Percentiles rank a stretch among this genome's conserved stretches.
phyloP scores from a whole-genome alignment of 1,284 basidiomycete genomes.

The Malassezia equina region DNA sequence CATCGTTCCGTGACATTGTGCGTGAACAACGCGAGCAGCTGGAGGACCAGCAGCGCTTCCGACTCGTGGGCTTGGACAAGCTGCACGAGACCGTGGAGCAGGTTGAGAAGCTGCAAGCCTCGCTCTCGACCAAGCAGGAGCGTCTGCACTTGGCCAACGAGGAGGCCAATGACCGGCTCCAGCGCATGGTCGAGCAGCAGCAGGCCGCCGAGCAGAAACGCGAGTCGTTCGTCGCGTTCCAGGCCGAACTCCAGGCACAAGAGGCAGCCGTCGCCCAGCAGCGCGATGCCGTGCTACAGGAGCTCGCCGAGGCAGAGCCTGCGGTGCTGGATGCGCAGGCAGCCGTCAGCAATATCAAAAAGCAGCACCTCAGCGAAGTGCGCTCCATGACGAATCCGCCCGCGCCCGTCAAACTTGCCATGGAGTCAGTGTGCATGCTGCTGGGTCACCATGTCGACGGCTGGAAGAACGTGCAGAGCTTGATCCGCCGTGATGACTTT shows the following conservation, averaged over 20 bases:
- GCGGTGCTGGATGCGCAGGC: constrained; percentile 89
- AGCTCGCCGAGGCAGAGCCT: constrained; percentile 94
- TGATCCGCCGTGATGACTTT: constrained; percentile 95
- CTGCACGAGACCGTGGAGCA: constrained; percentile 83
- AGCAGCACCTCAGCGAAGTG: constrained; percentile 92
- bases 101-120: constrained; percentile 69
- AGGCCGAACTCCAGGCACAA: constrained; percentile 81
- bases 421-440: constrained; percentile 96
- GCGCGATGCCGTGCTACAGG: constrained; percentile 76
- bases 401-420: constrained; percentile 90
- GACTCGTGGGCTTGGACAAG: constrained; percentile 96
- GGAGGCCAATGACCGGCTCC: constrained; percentile 92
- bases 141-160: constrained; percentile 85
- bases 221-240: constrained; percentile 86
- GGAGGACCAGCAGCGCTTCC: constrained; percentile 95
- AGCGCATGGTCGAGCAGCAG: constrained; percentile 96
- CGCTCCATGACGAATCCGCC: constrained; percentile 97
- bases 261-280: constrained; percentile 81
- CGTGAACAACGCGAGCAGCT: constrained; percentile 96
- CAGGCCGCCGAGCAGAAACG: constrained; percentile 98
- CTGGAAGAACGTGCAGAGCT: constrained; percentile 91
- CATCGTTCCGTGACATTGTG: constrained; percentile 91
- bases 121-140: constrained; percentile 82
- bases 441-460: constrained; percentile 85
- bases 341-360: constrained; percentile 93